These are phyloP conservation scores for Sequoia sempervirens DNA, from an alignment of 75 land plant species.

Conservation along the genomic window DNA sequence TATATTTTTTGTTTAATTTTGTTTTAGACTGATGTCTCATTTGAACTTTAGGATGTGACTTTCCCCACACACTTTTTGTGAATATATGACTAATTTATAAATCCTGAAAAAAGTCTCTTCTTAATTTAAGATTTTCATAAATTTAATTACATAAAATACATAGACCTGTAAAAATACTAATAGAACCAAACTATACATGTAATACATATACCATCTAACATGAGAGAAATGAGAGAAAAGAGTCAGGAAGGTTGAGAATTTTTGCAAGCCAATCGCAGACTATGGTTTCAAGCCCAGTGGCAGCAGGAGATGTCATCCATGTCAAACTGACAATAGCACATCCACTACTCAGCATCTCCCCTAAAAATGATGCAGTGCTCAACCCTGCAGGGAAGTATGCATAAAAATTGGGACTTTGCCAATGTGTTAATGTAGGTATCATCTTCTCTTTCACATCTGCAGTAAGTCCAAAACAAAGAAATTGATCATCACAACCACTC, in stretches of 20 bases:
- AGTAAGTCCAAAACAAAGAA: too few species aligned
- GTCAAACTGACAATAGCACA: conserved; percentile 45
- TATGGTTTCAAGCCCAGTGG: conserved; percentile 54
- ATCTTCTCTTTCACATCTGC: conserved; percentile 35
- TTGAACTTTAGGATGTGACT: too few species aligned
- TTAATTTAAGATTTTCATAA: too few species aligned
- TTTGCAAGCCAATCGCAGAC: conserved; percentile 64
- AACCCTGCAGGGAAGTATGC: conserved; percentile 45
- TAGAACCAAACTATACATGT: conserved; percentile 32
- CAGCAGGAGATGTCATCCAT: conserved; percentile 59
- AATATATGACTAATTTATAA: too few species aligned
- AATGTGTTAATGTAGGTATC: conserved; percentile 55
- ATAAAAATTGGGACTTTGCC: conserved; percentile 60
- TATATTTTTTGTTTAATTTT: too few species aligned
- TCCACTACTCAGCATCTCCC: conserved; percentile 55
- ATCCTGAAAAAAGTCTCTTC: too few species aligned
- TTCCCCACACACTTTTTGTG: too few species aligned
- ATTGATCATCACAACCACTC: too few species aligned
- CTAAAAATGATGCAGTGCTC: conserved; percentile 53
- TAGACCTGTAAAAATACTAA: too few species aligned
- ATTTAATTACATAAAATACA: too few species aligned
- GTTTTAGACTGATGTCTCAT: too few species aligned
- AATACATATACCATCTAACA: conserved; percentile 5
- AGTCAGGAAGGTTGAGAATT: conserved; percentile 40
- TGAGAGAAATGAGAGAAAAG: conserved; percentile 23